Base-by-base conservation (phyloP, 1,284 basidiomycete genomes). In the Tranzscheliella williamsii region DNA sequence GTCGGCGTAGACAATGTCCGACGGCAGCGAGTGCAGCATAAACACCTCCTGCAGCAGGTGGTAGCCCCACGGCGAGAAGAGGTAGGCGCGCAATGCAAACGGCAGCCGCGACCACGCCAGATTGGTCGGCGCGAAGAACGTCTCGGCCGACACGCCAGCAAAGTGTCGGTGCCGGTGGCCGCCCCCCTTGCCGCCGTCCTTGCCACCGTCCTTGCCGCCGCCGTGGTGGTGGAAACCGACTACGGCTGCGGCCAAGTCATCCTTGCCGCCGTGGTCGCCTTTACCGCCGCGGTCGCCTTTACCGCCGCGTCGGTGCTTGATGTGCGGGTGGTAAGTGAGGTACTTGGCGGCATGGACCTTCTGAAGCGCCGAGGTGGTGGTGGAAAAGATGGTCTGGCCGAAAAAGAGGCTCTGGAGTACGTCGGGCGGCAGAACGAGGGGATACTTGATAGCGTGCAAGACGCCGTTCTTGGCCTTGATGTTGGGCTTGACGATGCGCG, bases 41-140 rank as follows among this genome's bases (percentile, higher is more conserved):
- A 89, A 73, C 13, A 88, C 69, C 78, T 87, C 87, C 67, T 79
- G 82, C 42, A 89, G 70, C 2, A 80, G 82, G 29, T 73, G 78
- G 38, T 79, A 78, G 6, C 87, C 87, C 46, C 84, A 84, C 1
- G 85, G 85, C 7, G 85, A 87, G 79, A 88, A 88, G 43, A 89
- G 80, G 81, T 82, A 89, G 26, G 81, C 67, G 47, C 80, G 81
- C 35, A 89, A 81, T 41, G 81, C 82, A 30, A 58, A 71, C 0
- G 87, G 87, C 18, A 89, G 80, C 8, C 71, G 76, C 22, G 79
- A 65, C 77, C 87, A 89, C 2, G 87, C 87, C 7, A 72, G 73
- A 72, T 88, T 87, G 38, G 82, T 82, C 0, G 87, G 87, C 1
- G 83, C 84, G 69, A 89, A 88, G 32, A 84, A 60, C 0, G 87